A percentile compares a stretch with the other conserved stretches of the same genome.
Conservation (phyloP, 2,329 filamentous ascomycete genomes). For the Fusarium sp. region DNA sequence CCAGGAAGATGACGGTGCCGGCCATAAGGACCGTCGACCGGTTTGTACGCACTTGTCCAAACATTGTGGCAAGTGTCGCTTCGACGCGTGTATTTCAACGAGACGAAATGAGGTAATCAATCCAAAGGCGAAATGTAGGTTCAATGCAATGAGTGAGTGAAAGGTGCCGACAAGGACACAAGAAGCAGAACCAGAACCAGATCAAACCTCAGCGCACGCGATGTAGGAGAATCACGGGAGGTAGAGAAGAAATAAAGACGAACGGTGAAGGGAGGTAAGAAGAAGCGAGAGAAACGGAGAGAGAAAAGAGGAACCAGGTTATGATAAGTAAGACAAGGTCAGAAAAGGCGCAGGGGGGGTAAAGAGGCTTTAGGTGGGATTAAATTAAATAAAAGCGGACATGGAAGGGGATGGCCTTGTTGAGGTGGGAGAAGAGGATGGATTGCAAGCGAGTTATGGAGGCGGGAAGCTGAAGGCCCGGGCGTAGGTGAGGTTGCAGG, state of each 20-base stretch:
- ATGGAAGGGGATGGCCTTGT: slow-evolving; percentile 6
- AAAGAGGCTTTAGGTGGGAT: slow-evolving; percentile 19
- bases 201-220: slow-evolving; percentile 36
- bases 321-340: slow-evolving; percentile 15
- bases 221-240: slow-evolving; percentile 26
- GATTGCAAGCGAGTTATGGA: slow-evolving; percentile 27
- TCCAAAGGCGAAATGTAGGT: slow-evolving; percentile 7
- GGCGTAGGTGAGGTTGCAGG: slow-evolving; percentile 18
- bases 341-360: slow-evolving; percentile 26
- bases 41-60: slow-evolving; percentile 51
- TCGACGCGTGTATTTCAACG: slow-evolving; percentile 10
- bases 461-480: slow-evolving; percentile 31
- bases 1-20: slow-evolving; percentile 52
- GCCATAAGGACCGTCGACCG: slow-evolving; percentile 49
- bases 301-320: slow-evolving; percentile 39
- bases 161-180: slow-evolving; percentile 42
- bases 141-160: slow-evolving; percentile 29
- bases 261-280: slow-evolving; percentile 25
- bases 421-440: background rate
- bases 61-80: slow-evolving; percentile 50
- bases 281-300: slow-evolving; percentile 21
- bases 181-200: slow-evolving; percentile 24
- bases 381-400: slow-evolving; percentile 41
- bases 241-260: slow-evolving; percentile 33
- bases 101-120: too few species aligned